Evolutionary conservation across 1,284 basidiomycete genomes (phyloP), one percentile per base, ranked within the genome.

Genomic region (Malassezia yamatoensis): DNA sequence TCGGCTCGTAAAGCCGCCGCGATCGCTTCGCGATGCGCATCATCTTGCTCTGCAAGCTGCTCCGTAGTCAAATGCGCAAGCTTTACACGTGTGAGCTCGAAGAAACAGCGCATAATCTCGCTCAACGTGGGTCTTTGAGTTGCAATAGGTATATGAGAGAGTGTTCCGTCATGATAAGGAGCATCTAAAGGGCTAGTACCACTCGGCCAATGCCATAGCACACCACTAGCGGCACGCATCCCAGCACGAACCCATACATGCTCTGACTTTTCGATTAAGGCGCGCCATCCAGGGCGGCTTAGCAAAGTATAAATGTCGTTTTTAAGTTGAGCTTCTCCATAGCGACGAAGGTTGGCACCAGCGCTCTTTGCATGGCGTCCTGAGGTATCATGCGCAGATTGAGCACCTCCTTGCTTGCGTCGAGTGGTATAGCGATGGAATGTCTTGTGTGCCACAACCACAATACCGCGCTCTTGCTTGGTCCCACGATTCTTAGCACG

Each of bases 371-470:
- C 94, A 7, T 88, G 88, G 75, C 93, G 93, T 9, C 71, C 72
- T 3, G 88, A 81, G 54, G 90, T 88, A 75, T 99, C 94, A 67
- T 96, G 94, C 2, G 86, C 68, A 1, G 85, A 85, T 76, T 99
- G 94, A 0, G 88, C 86, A 0, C 94, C 94, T 75, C 94, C 94
- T 78, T 99, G 94, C 76, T 98, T 98, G 63, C 88, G 81, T 64
- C 94, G 87, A 38, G 94, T 98, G 0, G 94, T 99, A 76, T 99
- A 99, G 7, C 94, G 84, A 76, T 98, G 94, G 76, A 96, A 98
- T 0, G 94, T 96, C 77, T 98, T 98, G 74, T 94, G 89, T 58
- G 81, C 80, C 40, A 98, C 68, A 2, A 98, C 82, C 67, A 91
- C 85, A 2, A 85, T 41, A 24, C 62, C 62, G 6, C 66, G 61